Percentiles rank a stretch among this genome's conserved stretches.
Conservation (phyloP, 2,329 filamentous ascomycete genomes). For the Chaetomium globosum region DNA sequence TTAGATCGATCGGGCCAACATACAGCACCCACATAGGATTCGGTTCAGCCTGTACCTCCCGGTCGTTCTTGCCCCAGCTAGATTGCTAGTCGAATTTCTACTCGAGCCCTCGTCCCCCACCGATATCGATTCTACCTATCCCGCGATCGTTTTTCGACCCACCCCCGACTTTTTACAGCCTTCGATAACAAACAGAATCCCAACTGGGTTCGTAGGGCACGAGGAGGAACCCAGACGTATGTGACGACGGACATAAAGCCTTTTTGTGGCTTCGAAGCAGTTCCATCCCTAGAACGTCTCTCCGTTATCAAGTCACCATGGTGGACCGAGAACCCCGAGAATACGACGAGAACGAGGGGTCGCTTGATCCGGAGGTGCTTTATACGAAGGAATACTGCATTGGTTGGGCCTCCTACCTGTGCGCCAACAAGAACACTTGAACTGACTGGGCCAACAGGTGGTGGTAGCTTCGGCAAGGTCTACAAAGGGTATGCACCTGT, state of each 20-base stretch:
- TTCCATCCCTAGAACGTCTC: neutral
- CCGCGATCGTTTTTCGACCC: neutral
- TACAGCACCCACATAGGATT: neutral
- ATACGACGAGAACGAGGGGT: conserved; percentile 53
- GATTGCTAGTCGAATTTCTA: neutral
- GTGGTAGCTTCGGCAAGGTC: conserved; percentile 96
- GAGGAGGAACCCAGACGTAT: neutral
- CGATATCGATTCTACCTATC: neutral
- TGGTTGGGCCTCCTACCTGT: conserved; percentile 54
- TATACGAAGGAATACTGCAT: conserved; percentile 94
- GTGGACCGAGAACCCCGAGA: conserved; percentile 51
- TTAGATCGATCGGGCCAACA: neutral
- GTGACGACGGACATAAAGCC: neutral
- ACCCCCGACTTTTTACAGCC: neutral
- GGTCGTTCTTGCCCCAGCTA: neutral
- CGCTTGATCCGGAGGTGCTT: conserved; percentile 81
- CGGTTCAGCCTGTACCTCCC: neutral
- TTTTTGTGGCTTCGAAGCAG: neutral
- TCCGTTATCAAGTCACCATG: conserved; percentile 42
- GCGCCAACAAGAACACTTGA: neutral
- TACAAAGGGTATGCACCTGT: conserved; percentile 77
- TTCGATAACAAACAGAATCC: neutral
- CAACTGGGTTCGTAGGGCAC: neutral
- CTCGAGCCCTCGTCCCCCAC: neutral
- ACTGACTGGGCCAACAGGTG: conserved; percentile 59